These are phyloP conservation scores for Quercus aquifolioides DNA, from an alignment of 306 rosid genomes.

Conservation along the genomic window DNA sequence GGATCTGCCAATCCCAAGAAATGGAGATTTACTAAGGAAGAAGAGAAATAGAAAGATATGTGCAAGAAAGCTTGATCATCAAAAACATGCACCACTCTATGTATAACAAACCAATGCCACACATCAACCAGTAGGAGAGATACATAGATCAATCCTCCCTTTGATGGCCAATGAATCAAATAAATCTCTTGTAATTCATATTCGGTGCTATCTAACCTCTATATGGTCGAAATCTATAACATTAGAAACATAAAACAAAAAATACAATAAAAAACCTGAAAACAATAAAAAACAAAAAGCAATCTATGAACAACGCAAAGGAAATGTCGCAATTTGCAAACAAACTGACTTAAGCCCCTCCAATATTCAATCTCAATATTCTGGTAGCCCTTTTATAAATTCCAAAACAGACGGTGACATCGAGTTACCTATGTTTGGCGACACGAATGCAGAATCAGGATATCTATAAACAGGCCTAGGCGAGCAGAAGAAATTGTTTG, in stretches of 20 bases:
- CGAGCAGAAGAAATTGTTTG: slow-evolving; percentile 43
- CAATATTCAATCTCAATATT: slow-evolving; percentile 35
- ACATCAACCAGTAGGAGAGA: background rate
- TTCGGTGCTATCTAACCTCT: background rate
- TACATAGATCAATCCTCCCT: background rate
- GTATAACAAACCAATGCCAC: no score
- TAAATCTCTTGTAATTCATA: slow-evolving; percentile 24
- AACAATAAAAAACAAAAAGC: background rate
- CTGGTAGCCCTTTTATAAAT: slow-evolving; percentile 62
- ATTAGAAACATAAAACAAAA: slow-evolving; percentile 16
- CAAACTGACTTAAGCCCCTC: background rate
- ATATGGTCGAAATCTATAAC: background rate
- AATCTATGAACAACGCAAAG: background rate
- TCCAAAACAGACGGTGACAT: slow-evolving; percentile 68
- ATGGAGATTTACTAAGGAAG: no score
- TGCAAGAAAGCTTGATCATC: no score
- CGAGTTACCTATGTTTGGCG: slow-evolving; percentile 39
- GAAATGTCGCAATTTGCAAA: background rate
- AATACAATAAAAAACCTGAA: background rate
- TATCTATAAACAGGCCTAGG: slow-evolving; percentile 32
- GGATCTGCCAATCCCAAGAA: no score
- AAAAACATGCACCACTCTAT: no score
- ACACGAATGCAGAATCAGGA: slow-evolving; percentile 38
- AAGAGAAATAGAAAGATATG: no score
- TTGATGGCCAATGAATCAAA: slow-evolving; percentile 35